phyloP scores from a whole-genome alignment of 2,329 filamentous ascomycete species.

The Gnomoniopsis smithogilvyi region DNA sequence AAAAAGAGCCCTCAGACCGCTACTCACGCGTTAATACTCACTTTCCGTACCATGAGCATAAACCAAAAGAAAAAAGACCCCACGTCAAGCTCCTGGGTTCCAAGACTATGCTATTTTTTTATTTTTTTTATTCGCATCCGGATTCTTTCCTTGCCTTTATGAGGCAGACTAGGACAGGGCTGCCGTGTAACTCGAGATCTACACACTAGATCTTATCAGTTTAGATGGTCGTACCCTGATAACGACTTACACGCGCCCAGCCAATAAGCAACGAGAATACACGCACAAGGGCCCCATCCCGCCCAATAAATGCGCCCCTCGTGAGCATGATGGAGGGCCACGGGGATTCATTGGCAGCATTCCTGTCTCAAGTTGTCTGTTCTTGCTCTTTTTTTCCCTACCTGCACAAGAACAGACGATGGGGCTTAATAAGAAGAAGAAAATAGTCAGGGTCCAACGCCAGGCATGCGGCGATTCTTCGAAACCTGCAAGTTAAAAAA shows the following conservation, averaged over 20 bases:
- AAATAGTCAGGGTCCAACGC: background rate
- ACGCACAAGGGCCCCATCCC: constrained; percentile 16
- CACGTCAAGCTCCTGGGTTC: no score
- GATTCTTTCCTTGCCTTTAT: no score
- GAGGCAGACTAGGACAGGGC: background rate
- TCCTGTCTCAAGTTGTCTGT: background rate
- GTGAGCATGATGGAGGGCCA: constrained; percentile 10
- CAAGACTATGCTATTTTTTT: background rate
- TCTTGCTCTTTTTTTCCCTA: background rate
- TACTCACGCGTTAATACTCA: background rate
- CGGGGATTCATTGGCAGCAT: constrained; percentile 13
- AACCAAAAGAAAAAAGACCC: no score
- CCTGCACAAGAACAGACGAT: background rate
- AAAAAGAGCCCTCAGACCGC: background rate
- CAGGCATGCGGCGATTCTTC: no score
- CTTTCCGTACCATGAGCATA: no score
- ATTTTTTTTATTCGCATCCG: background rate
- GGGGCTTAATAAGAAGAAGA: background rate
- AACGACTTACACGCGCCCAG: constrained; percentile 13
- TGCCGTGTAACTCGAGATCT: background rate
- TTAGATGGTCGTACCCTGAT: background rate
- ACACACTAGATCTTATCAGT: background rate
- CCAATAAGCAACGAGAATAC: constrained; percentile 17
- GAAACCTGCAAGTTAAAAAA: no score
- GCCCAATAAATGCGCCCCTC: constrained; percentile 11